Conservation (phyloP, 1,139 yeast species). For the Geotrichum candidum region DNA sequence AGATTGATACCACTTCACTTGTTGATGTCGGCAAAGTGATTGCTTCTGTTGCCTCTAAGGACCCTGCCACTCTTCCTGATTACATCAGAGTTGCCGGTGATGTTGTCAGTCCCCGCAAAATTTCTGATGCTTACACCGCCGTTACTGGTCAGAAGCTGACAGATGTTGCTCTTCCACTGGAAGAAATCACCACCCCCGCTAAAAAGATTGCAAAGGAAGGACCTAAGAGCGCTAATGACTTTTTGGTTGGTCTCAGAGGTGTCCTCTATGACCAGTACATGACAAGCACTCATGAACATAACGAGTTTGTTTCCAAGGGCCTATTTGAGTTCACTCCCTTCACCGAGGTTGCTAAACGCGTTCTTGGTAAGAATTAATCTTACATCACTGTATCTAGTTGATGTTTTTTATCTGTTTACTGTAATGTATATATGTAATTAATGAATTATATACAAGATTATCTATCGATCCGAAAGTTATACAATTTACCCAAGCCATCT, state of each 20-base stretch:
- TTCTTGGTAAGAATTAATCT: background rate
- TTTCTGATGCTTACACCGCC: constrained; percentile 42
- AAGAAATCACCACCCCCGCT: constrained; percentile 5
- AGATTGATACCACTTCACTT: constrained; percentile 37
- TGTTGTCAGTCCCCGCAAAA: constrained; percentile 37
- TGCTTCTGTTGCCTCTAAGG: constrained; percentile 41
- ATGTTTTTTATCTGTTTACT: no score
- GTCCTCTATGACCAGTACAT: background rate
- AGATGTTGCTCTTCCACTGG: constrained; percentile 17
- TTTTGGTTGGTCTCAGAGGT: constrained; percentile 4
- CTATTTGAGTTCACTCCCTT: constrained; percentile 8
- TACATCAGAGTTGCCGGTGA: constrained; percentile 44
- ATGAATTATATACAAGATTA: no score
- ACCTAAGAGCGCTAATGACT: constrained; percentile 4
- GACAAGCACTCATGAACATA: background rate
- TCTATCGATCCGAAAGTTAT: no score
- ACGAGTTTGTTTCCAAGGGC: constrained; percentile 13
- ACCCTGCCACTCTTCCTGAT: constrained; percentile 44
- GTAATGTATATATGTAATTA: no score
- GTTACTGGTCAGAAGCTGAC: constrained; percentile 38
- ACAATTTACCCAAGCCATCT: no score
- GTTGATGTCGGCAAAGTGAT: constrained; percentile 47
- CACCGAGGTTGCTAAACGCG: constrained; percentile 2
- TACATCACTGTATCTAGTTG: no score
- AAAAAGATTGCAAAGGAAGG: constrained; percentile 7